Evolutionary conservation across 1,284 basidiomycete species (phyloP).

Genomic region (Lentinula novae-zelandiae): DNA sequence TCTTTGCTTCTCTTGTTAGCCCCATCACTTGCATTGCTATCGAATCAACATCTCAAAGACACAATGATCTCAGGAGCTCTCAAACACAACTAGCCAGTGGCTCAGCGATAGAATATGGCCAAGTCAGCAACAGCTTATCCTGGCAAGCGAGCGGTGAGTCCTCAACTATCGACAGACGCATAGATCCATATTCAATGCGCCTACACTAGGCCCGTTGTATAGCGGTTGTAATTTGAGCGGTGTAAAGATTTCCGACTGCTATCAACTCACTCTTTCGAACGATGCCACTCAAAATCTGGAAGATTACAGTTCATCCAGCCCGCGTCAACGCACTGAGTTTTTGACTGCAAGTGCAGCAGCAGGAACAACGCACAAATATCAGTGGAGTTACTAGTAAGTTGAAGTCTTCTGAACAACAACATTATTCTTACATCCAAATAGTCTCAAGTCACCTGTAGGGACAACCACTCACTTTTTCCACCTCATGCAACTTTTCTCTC

Average conservation of each 20-base stretch:
- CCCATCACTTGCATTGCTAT: not conserved
- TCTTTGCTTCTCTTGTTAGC: not conserved
- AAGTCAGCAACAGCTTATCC: not conserved
- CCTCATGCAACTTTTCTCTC: constrained; percentile 19
- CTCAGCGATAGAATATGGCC: not conserved
- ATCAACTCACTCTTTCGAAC: constrained; percentile 12
- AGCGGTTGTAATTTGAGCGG: not conserved
- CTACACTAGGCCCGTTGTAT: not conserved
- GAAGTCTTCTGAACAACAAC: too few species aligned
- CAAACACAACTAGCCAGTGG: not conserved
- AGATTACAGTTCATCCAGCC: not conserved
- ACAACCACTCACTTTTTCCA: constrained; percentile 18
- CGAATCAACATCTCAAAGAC: not conserved
- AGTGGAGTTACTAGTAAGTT: constrained; percentile 14
- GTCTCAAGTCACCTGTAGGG: constrained; percentile 12
- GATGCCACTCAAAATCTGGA: constrained; percentile 16
- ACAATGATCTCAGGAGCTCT: not conserved
- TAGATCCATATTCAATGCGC: not conserved
- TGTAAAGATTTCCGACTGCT: constrained; percentile 13
- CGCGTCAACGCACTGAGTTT: constrained; percentile 19
- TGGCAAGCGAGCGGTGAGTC: constrained; percentile 4
- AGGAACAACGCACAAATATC: constrained; percentile 12
- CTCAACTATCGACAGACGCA: not conserved
- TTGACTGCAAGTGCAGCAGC: constrained; percentile 5
- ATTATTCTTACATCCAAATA: not conserved